Evolutionary conservation across 106 monocot genomes (phyloP), one percentile per base, ranked within the genome.

Genomic region (Allium sativum): DNA sequence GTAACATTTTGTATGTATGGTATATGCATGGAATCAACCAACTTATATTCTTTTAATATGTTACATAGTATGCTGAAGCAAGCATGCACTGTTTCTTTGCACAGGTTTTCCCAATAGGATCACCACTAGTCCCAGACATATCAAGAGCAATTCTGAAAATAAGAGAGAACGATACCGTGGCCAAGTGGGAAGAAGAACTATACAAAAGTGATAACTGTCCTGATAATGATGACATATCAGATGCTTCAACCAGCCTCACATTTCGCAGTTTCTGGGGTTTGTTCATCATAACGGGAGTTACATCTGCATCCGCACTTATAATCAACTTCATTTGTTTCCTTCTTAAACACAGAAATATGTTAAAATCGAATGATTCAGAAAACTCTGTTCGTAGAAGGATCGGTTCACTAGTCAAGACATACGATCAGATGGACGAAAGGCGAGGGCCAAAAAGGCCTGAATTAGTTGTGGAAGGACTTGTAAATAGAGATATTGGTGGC

Each of bases 191-290:
- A 63, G 55, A 58, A 7, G 57, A 47, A 17, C 66, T 83, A 56
- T 80, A 80, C 40, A 47, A 41, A 6, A 50, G 65, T 50, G 43
- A 52, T 22, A 72, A 21, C 42, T 82, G 74, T 17, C 7, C 48
- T 1, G 58, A 67, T 53, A 52, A 69, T 13, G 72, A 55, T 12
- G 60, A 45, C 41, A 57, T 22, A 10, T 21, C 31, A 45, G 16
- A 21, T 6, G 67, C 56, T 64, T 87, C 72, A 12, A 64, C 21
- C 58, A 82, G 79, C 61, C 79, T 90, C 15, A 69, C 74, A 13
- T 60, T 90, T 20, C 53, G 50, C 21, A 85, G 82, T 57, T 86
- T 90, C 64, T 68, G 71, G 57, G 90, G 85, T 11, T 69, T 86
- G 12, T 82, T 90, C 69, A 70, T 90, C 48, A 69, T 90, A 43